A percentile compares a stretch with the other conserved stretches of the same genome.
These are phyloP conservation scores for Paradendryphiella salina DNA, from an alignment of 2,329 filamentous ascomycete species.

Conservation along the genomic window DNA sequence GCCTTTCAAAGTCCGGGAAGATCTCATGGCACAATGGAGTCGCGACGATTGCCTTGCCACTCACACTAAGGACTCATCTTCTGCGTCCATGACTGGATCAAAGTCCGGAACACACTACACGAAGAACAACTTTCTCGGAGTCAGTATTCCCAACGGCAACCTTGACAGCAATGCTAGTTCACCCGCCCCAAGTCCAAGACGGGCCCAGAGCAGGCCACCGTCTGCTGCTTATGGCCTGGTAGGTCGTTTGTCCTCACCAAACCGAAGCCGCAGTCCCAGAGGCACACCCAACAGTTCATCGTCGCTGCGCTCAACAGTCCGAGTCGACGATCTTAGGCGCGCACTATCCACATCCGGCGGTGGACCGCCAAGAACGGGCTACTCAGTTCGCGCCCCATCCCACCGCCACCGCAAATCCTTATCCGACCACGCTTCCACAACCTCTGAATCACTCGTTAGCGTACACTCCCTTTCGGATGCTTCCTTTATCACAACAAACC, in stretches of 20 bases:
- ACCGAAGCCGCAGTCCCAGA: constrained; percentile 36
- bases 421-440: constrained; percentile 53
- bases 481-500: constrained; percentile 49
- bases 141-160: constrained; percentile 54
- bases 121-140: constrained; percentile 56
- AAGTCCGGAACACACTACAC: constrained; percentile 52
- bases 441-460: constrained; percentile 71
- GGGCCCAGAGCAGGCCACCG: constrained; percentile 39
- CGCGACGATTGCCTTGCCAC: constrained; percentile 71
- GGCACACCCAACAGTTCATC: constrained; percentile 43
- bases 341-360: constrained; percentile 47
- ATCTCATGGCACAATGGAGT: constrained; percentile 80
- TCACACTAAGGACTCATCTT: constrained; percentile 69
- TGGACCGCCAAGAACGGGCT: constrained; percentile 36
- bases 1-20: constrained; percentile 68
- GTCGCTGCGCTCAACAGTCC: constrained; percentile 45
- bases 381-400: constrained; percentile 31
- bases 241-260: constrained; percentile 35
- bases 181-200: constrained; percentile 37
- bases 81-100: constrained; percentile 76
- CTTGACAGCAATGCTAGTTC: constrained; percentile 40
- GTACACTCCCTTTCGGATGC: constrained; percentile 70
- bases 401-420: constrained; percentile 48
- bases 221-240: constrained; percentile 44
- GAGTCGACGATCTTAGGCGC: constrained; percentile 53